These are phyloP conservation scores for Paracoccidioides lutzii DNA, from an alignment of 2,329 filamentous ascomycete genomes.

Conservation along the genomic window DNA sequence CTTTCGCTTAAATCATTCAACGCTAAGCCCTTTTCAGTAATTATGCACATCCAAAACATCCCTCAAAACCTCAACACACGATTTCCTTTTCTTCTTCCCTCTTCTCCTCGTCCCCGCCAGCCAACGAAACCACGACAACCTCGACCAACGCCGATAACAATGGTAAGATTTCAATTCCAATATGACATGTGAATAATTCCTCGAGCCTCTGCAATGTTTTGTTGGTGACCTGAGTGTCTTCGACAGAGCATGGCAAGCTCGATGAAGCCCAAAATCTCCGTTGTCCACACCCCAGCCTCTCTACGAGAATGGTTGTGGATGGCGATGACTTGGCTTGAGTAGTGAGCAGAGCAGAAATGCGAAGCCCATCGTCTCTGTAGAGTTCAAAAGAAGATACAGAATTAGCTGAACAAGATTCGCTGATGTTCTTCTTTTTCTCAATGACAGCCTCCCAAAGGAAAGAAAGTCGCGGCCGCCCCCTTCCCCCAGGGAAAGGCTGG, in stretches of 20 bases:
- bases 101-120: constrained; percentile 27
- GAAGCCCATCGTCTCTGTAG: constrained; percentile 58
- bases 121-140: constrained; percentile 38
- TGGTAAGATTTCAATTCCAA: constrained; percentile 47
- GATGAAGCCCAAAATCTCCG: constrained; percentile 20
- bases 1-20: constrained; percentile 2
- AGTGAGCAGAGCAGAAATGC: constrained; percentile 39
- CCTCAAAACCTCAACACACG: neutral
- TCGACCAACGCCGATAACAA: constrained; percentile 32
- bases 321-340: constrained; percentile 44
- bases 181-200: constrained; percentile 23
- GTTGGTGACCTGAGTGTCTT: constrained; percentile 13
- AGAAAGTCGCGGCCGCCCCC: constrained; percentile 95
- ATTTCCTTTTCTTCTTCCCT: constrained; percentile 12
- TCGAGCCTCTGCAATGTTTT: constrained; percentile 29
- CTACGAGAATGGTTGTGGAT: constrained; percentile 17
- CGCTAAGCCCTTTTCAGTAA: neutral
- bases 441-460: constrained; percentile 99
- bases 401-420: constrained; percentile 63
- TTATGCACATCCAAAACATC: neutral
- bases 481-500: constrained; percentile 90
- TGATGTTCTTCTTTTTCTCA: constrained; percentile 99
- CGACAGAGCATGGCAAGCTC: neutral
- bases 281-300: constrained; percentile 16
- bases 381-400: constrained; percentile 71